Base-by-base conservation (phyloP, 805 yeast genomes). In the Hanseniaspora taiwanica region DNA sequence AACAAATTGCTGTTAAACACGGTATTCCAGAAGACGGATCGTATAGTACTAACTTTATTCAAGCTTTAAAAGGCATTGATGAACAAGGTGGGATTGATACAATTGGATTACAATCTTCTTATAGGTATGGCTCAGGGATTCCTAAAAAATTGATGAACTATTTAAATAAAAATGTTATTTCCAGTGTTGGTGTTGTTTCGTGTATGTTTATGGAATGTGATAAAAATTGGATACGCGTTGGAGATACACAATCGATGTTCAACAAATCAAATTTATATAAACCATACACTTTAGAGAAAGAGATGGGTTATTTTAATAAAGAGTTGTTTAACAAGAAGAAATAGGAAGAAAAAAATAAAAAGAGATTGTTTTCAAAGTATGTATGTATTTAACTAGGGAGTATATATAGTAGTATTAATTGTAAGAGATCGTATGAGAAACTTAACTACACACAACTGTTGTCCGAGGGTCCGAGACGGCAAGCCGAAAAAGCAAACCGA, bases 171-270 rank as follows among this genome's bases (percentile, higher is more conserved):
- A 29, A 29, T 8, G 14, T 29, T 16, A 29, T 29, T 29, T 16
- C 33, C n/a, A 29, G n/a, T n/a, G 36, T 33, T 20, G 36, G 36
- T n/a, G 36, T 20, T 3, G 23, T 33, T 19, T 33, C 36, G 9
- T 18, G 23, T 9, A 33, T 33, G 36, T 33, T 33, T 14, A 33
- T 33, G 36, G 36, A 33, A 16, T 33, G 24, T 19, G 36, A 33
- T 10, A 18, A 18, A 12, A 19, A 5, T 19, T 33, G 36, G 36
- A 33, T 18, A 21, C 17, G 19, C n/a, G 21, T 19, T 3, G 21
- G 12, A 9, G 14, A 18, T 5, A 16, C 33, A 16, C 14, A 16
- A 3, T 5, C 19, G 6, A 29, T 13, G 7, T n/a, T n/a, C n/a
- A n/a, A n/a, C 25, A 10, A 23, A 8, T n/a, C 13, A 4, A 16